Percentiles rank a stretch among this genome's conserved stretches.
These are phyloP conservation scores for Botrytis medusae DNA, from an alignment of 2,329 filamentous ascomycete species.

Conservation along the genomic window DNA sequence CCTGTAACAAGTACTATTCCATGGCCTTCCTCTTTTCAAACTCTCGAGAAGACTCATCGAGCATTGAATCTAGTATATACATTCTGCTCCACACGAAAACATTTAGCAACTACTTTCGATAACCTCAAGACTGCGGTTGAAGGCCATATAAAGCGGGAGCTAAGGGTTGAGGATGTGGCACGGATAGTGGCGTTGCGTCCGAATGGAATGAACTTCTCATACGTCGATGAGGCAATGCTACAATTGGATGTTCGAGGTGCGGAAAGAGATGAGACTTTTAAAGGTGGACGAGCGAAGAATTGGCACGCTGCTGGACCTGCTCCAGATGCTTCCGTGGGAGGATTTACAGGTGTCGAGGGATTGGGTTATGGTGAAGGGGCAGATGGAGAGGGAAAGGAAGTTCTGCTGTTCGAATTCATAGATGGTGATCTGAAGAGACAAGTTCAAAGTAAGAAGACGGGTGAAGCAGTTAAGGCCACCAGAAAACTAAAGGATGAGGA, in stretches of 20 bases:
- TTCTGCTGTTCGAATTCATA: constrained; percentile 87
- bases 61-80: constrained; percentile 93
- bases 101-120: constrained; percentile 87
- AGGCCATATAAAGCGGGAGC: constrained; percentile 68
- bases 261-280: constrained; percentile 63
- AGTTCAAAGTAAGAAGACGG: constrained; percentile 69
- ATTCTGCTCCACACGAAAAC: constrained; percentile 90
- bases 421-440: constrained; percentile 88
- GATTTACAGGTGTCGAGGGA: constrained; percentile 51
- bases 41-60: constrained; percentile 72
- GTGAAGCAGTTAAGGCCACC: constrained; percentile 66
- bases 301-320: constrained; percentile 51
- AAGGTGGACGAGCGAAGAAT: constrained; percentile 53
- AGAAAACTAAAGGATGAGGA: constrained; percentile 73
- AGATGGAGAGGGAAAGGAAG: constrained; percentile 55
- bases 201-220: constrained; percentile 75
- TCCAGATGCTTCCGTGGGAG: constrained; percentile 57
- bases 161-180: constrained; percentile 77
- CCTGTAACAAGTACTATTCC: constrained; percentile 33
- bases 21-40: constrained; percentile 76
- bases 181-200: constrained; percentile 77
- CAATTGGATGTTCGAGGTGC: constrained; percentile 75
- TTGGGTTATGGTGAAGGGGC: constrained; percentile 40
- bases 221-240: constrained; percentile 80
- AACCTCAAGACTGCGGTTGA: constrained; percentile 85